Evolutionary conservation across 1,139 yeast genomes (phyloP).

Genomic region (Kurtzmaniella quercitrusa): DNA sequence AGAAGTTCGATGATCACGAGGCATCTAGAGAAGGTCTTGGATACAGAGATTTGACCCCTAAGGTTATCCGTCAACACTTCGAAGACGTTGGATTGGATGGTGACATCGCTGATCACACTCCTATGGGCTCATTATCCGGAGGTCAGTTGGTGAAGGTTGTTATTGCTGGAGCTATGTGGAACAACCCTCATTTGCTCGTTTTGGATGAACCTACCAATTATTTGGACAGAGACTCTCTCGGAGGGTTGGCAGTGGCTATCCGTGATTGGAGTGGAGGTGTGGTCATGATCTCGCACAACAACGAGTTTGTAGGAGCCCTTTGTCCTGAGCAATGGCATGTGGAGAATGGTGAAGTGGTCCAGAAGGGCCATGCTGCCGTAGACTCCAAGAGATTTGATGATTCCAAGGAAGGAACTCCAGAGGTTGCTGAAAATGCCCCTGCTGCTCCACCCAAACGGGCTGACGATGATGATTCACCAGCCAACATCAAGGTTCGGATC

Average conservation of each 20-base stretch:
- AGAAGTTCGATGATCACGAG: slow-evolving; percentile 95
- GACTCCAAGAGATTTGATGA: slow-evolving; percentile 73
- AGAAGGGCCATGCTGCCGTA: slow-evolving; percentile 73
- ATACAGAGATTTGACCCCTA: slow-evolving; percentile 86
- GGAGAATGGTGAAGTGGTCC: slow-evolving; percentile 84
- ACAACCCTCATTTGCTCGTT: slow-evolving; percentile 96
- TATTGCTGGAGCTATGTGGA: slow-evolving; percentile 99
- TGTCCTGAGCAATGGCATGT: slow-evolving; percentile 99
- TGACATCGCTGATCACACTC: slow-evolving; percentile 97
- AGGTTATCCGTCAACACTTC: slow-evolving; percentile 91
- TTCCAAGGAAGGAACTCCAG: slow-evolving; percentile 17
- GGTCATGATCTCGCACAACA: slow-evolving; percentile 96
- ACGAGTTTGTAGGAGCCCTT: slow-evolving; percentile 93
- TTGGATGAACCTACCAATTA: slow-evolving; percentile 98
- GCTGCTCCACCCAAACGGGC: slow-evolving; percentile 43
- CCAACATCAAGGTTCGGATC: slow-evolving; percentile 85
- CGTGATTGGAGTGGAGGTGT: slow-evolving; percentile 99
- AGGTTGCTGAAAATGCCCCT: slow-evolving; percentile 20
- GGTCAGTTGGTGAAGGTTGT: slow-evolving; percentile 98
- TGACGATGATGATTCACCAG: slow-evolving; percentile 87
- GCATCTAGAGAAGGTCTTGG: slow-evolving; percentile 99
- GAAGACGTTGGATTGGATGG: slow-evolving; percentile 97
- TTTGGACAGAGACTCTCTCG: slow-evolving; percentile 94
- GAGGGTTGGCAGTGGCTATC: slow-evolving; percentile 95
- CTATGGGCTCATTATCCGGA: slow-evolving; percentile 93